phyloP scores from a whole-genome alignment of 805 yeast species.

The Lipomyces starkeyi region DNA sequence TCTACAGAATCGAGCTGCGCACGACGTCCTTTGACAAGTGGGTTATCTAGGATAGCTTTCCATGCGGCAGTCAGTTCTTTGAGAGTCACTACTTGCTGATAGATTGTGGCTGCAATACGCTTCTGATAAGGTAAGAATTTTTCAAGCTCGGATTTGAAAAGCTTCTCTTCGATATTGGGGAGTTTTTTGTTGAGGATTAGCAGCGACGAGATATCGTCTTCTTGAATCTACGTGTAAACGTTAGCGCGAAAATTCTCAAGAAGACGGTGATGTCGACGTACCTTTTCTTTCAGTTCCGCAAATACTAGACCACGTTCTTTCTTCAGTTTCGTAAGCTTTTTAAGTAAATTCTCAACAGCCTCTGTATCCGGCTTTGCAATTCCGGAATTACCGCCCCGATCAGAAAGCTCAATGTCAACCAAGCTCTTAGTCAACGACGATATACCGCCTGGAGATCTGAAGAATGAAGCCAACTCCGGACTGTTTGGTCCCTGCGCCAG shows the following conservation, averaged over 20 bases:
- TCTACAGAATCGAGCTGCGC: conserved; percentile 47
- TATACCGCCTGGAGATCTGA: conserved; percentile 32
- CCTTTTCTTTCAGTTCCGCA: conserved; percentile 67
- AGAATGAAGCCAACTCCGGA: conserved; percentile 49
- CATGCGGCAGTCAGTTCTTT: conserved; percentile 54
- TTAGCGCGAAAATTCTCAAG: not conserved
- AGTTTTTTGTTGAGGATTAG: conserved; percentile 68
- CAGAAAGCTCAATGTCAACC: conserved; percentile 64
- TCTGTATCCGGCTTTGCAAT: conserved; percentile 44
- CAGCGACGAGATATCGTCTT: conserved; percentile 82
- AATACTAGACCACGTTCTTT: conserved; percentile 67
- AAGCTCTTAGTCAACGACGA: conserved; percentile 51
- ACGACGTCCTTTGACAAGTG: conserved; percentile 53
- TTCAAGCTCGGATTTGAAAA: conserved; percentile 73
- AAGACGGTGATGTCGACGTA: conserved; percentile 40
- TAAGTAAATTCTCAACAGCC: conserved; percentile 61
- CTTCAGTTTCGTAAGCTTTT: conserved; percentile 65
- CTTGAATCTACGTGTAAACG: conserved; percentile 49
- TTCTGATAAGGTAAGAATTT: conserved; percentile 75
- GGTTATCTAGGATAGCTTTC: conserved; percentile 55
- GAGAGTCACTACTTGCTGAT: conserved; percentile 61
- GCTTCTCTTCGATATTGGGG: conserved; percentile 58
- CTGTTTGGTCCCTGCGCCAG: conserved; percentile 55
- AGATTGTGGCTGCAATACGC: conserved; percentile 70
- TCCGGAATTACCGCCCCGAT: not conserved